Evolutionary conservation across 768 basidiomycete genomes (phyloP).

Genomic region (Lactarius psammicola): DNA sequence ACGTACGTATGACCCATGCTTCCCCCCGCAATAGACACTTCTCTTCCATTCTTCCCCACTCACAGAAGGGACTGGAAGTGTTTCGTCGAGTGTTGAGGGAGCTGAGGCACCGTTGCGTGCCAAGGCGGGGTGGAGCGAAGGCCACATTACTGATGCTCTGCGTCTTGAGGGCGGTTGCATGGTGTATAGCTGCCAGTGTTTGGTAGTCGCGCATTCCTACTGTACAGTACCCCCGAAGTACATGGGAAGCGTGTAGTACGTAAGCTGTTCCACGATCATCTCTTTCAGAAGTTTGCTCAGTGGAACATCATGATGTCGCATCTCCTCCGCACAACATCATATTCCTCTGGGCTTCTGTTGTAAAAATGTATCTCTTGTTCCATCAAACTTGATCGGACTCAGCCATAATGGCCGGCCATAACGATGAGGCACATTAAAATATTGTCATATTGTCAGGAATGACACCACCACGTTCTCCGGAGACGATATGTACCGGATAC

Average conservation of each 20-base stretch:
- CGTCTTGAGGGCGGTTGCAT: neutral
- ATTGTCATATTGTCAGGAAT: neutral
- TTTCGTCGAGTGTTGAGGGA: neutral
- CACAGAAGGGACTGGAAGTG: neutral
- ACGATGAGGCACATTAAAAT: conserved; percentile 2
- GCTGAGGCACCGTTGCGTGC: neutral
- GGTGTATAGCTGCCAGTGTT: too few relatives aligned
- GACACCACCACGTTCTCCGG: neutral
- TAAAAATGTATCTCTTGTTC: neutral
- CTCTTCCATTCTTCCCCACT: neutral
- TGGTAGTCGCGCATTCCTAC: too few relatives aligned
- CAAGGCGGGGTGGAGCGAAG: neutral
- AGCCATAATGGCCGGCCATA: neutral
- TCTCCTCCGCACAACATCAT: neutral
- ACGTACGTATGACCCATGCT: neutral
- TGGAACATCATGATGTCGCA: too few relatives aligned
- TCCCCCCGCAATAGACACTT: neutral
- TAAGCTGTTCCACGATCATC: too few relatives aligned
- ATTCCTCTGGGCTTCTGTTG: neutral
- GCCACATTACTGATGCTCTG: neutral
- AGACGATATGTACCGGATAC: neutral
- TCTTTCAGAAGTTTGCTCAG: neutral
- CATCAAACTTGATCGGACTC: neutral
- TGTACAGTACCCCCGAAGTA: too few relatives aligned
- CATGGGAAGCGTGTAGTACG: too few relatives aligned